phyloP scores from a whole-genome alignment of 176 grass and related monocot species.

The Triticum monococcum region DNA sequence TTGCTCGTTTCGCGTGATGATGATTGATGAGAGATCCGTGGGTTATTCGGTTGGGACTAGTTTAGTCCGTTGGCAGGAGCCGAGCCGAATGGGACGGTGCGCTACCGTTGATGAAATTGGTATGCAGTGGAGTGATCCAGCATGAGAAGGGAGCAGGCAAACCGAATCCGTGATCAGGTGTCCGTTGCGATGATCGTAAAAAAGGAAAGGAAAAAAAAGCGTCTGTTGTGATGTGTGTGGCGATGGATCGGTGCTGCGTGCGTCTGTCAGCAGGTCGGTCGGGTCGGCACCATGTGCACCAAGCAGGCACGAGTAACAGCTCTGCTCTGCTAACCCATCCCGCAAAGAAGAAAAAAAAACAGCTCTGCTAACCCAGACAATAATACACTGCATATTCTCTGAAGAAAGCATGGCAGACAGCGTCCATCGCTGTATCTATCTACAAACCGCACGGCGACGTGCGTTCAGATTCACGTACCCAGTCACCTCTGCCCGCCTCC shows the following conservation, averaged over 20 bases:
- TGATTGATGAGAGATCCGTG: background rate
- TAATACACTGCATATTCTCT: background rate
- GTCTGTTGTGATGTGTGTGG: background rate
- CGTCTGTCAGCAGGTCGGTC: background rate
- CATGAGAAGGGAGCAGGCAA: too few relatives aligned
- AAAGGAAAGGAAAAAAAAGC: background rate
- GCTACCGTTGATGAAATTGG: background rate
- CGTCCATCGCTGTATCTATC: background rate
- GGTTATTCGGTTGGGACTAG: background rate
- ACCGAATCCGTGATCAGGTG: background rate
- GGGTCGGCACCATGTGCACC: background rate
- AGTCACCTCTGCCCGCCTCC: background rate
- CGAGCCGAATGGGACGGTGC: background rate
- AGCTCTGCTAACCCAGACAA: background rate
- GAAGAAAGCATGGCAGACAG: too few relatives aligned
- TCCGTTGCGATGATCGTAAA: background rate
- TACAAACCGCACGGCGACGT: background rate
- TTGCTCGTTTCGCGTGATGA: background rate
- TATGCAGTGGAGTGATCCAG: too few relatives aligned
- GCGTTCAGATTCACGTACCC: background rate
- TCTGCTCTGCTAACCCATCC: background rate
- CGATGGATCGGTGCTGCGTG: background rate
- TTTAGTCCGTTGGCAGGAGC: background rate
- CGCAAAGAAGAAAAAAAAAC: background rate
- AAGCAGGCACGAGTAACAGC: background rate